phyloP scores from a whole-genome alignment of 2,329 filamentous ascomycete genomes.

The Scedosporium dehoogii region DNA sequence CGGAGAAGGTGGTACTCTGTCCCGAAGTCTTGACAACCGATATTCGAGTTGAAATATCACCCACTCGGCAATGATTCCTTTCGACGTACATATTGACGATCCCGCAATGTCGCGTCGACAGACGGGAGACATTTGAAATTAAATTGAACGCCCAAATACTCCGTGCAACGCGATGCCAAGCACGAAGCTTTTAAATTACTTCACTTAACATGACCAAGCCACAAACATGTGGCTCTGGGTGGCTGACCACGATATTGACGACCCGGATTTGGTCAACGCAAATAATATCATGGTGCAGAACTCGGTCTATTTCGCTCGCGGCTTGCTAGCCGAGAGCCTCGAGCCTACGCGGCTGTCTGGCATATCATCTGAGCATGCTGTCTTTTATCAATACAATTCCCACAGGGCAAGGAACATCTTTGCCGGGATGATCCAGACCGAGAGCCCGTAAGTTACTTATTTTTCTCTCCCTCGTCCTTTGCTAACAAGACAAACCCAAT shows the following conservation, averaged over 20 bases:
- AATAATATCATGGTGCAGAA: constrained; percentile 43
- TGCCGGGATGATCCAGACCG: constrained; percentile 55
- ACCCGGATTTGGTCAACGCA: constrained; percentile 28
- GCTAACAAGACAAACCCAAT: too few species aligned
- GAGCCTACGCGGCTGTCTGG: constrained; percentile 28
- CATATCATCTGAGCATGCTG: constrained; percentile 38
- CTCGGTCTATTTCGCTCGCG: constrained; percentile 24
- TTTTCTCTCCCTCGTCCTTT: constrained; percentile 13
- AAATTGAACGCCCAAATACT: too few species aligned
- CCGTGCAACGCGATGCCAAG: too few species aligned
- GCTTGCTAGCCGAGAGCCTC: constrained; percentile 22
- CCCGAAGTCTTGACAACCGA: too few species aligned
- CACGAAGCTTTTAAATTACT: too few species aligned
- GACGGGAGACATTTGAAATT: too few species aligned
- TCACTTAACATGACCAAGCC: too few species aligned
- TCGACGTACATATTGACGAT: too few species aligned
- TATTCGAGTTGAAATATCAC: too few species aligned
- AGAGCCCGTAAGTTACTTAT: constrained; percentile 37
- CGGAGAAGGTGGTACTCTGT: too few species aligned
- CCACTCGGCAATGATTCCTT: too few species aligned
- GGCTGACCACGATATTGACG: constrained; percentile 47
- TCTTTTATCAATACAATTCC: constrained; percentile 42
- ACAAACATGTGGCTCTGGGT: constrained; percentile 55
- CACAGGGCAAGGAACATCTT: constrained; percentile 35
- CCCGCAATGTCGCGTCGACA: too few species aligned